Base-by-base conservation (phyloP, 2,329 filamentous ascomycete genomes). In the Aspergillus jensenii region DNA sequence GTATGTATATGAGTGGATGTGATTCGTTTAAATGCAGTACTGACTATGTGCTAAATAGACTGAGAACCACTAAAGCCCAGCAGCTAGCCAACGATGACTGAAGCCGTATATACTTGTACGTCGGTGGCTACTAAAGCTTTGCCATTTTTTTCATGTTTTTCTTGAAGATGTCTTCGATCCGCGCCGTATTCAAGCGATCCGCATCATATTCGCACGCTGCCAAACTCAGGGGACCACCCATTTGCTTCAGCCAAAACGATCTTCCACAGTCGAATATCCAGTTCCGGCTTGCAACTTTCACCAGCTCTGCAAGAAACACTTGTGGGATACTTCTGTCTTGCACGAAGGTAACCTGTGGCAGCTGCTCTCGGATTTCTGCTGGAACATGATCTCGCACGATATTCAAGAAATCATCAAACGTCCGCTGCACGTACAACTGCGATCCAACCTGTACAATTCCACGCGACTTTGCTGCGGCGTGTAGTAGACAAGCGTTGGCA, bases 241-340 rank as follows among this genome's bases (percentile, higher is more conserved):
- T 59, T 37, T 71, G 67, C 31, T 67, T 70, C 43, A 72, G 47
- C 70, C 70, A 72, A 50, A 71, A 71, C 7, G 69, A 72, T 35
- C 67, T 60, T 9, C 70, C 66, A 48, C 70, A 72, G 50, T 72
- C 68, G 55, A 72, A 72, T 7, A 65, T 5, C 70, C 70, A 72
- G 51, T 72, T 68, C 2, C 70, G 65, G 12, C 68, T 70, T 12
- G 65, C 67, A 7, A 71, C 69, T 47, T 65, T 67, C n/a, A 72
- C 69, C 47, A 72, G 58, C 45, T 72, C 70, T 4, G 70, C 70
- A 31, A 72, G 62, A 27, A 71, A 67, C 12, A 66, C 67, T 45
- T 72, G 70, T 6, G 62, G 65, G 5, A 52, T 63, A 50, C 41
- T 62, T n/a, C 47, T 60, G 37, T 72, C 68, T 41, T 71, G 59